Percentiles rank a stretch among this genome's conserved stretches.
Conservation (phyloP, 2,329 filamentous ascomycete genomes). For the Trichoderma harzianum region DNA sequence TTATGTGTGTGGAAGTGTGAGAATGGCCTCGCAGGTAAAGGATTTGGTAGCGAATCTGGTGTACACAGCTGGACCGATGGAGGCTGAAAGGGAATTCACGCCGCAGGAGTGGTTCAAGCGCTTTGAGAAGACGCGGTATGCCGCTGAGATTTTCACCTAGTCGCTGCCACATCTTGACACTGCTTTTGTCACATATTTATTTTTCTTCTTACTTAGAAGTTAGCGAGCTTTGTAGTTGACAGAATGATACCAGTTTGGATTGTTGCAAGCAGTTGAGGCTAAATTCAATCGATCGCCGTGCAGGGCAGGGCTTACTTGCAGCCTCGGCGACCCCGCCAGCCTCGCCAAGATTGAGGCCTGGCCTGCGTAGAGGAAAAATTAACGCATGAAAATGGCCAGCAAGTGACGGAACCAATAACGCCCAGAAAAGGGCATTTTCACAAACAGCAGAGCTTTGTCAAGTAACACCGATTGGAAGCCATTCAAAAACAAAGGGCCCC, state of each 20-base stretch:
- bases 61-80: not conserved
- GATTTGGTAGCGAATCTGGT: constrained; percentile 6
- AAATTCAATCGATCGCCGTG: too few relatives aligned
- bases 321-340: not conserved
- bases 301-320: not conserved
- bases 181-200: not conserved
- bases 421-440: not conserved
- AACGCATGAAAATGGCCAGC: not conserved
- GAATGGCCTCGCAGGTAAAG: constrained; percentile 10
- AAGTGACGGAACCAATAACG: not conserved
- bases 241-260: not conserved
- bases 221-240: not conserved
- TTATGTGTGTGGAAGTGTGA: constrained; percentile 54
- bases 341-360: not conserved
- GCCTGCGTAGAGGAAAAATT: not conserved
- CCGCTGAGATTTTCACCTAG: constrained; percentile 12
- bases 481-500: not conserved
- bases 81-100: not conserved
- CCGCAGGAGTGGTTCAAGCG: constrained; percentile 14
- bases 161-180: not conserved
- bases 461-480: not conserved
- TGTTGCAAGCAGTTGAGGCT: not conserved
- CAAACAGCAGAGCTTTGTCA: not conserved
- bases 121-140: constrained; percentile 15
- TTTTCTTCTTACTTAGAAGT: not conserved